A percentile compares a stretch with the other conserved stretches of the same genome.
Conservation (phyloP, 371 early-diverging fungal genomes). For the Neoconidiobolus thromboides region DNA sequence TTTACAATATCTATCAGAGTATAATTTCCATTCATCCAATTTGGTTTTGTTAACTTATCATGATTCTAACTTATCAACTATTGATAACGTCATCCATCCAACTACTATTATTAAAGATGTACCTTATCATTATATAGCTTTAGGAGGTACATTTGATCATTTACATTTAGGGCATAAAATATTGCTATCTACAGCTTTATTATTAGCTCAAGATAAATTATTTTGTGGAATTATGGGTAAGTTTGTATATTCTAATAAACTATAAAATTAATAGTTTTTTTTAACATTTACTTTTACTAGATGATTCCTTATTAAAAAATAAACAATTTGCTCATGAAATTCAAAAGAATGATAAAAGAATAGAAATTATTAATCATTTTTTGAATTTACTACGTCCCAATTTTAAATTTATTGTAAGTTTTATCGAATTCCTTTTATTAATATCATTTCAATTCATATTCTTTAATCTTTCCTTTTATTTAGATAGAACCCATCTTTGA, state of each 20-base stretch:
- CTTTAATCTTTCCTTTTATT: too few species aligned
- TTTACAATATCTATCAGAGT: too few species aligned
- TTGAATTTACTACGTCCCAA: constrained; percentile 28
- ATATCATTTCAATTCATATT: too few species aligned
- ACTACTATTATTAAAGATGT: too few species aligned
- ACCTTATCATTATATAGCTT: constrained; percentile 15
- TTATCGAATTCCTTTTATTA: too few species aligned
- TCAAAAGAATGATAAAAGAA: constrained; percentile 42
- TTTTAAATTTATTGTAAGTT: constrained; percentile 8
- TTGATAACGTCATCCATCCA: too few species aligned
- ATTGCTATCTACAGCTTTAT: constrained; percentile 61
- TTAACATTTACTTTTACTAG: constrained; percentile 11
- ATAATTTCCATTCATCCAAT: too few species aligned
- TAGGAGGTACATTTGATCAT: constrained; percentile 96
- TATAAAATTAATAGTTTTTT: constrained; percentile 1
- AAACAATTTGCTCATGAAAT: constrained; percentile 53
- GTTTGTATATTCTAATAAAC: background rate
- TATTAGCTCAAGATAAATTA: constrained; percentile 32
- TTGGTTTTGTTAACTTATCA: too few species aligned
- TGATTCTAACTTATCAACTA: too few species aligned
- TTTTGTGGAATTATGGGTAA: constrained; percentile 62
- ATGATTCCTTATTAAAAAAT: constrained; percentile 38
- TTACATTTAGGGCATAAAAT: constrained; percentile 90
- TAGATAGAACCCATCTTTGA: constrained; percentile 57
- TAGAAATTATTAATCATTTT: constrained; percentile 33